Evolutionary conservation across 257 asterid genomes (phyloP).

Genomic region (Przewalskia tangutica): DNA sequence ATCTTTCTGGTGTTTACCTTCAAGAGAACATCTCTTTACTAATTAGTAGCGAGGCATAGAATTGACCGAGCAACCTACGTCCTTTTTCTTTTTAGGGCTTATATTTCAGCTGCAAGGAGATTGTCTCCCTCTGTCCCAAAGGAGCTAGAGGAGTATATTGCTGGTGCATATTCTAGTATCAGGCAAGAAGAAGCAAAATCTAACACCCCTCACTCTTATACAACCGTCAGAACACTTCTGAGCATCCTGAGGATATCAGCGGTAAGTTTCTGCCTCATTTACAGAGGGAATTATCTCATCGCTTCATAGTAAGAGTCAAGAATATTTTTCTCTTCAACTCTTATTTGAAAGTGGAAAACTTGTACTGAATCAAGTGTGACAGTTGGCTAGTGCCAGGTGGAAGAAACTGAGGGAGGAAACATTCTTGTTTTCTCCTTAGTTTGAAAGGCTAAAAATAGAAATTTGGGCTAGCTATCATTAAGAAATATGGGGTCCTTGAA

Average conservation of each 20-base stretch:
- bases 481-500: neutral
- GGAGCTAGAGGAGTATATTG: slow-evolving; percentile 87
- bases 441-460: neutral
- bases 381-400: neutral
- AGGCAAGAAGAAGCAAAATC: slow-evolving; percentile 99
- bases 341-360: neutral
- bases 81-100: slow-evolving; percentile 59
- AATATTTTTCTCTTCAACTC: neutral
- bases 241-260: slow-evolving; percentile 86
- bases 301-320: neutral
- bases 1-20: neutral
- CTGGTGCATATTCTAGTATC: slow-evolving; percentile 86
- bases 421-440: neutral
- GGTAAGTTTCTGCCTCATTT: slow-evolving; percentile 31
- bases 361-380: neutral
- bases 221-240: slow-evolving; percentile 74
- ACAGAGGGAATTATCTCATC: neutral
- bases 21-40: neutral
- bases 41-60: slow-evolving; percentile 4
- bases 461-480: neutral
- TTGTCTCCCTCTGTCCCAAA: slow-evolving; percentile 73
- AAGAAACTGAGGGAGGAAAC: neutral
- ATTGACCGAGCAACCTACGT: neutral
- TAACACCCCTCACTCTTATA: slow-evolving; percentile 70
- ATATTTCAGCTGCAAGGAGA: slow-evolving; percentile 86